Evolutionary conservation across 345 rosid species (phyloP), one percentile per base, ranked within the genome.

Genomic region (Camelina sativa): DNA sequence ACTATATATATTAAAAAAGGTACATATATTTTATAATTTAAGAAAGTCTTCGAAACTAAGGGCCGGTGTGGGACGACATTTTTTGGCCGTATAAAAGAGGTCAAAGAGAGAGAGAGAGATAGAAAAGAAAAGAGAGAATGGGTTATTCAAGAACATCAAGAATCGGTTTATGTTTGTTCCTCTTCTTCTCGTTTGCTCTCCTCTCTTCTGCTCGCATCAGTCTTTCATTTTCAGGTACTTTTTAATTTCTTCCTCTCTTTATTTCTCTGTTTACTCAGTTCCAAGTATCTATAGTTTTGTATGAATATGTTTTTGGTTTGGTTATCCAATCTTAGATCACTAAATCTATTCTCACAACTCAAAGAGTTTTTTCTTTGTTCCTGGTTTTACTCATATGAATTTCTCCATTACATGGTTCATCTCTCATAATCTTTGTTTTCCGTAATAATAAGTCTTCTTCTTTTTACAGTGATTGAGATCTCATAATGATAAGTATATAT

Each of bases 161-260:
- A 16, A 9, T 77, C 0, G 68, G 81, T 44, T 15, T 85, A 22
- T 82, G 71, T 56, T 50, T 86, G 51, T 58, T 83, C n/a, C 17
- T 73, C 64, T 16, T 65, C 62, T 16, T 76, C 47, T 43, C 76
- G 16, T 51, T 80, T 70, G 82, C 81, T 55, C 3, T 79, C 0
- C 6, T 65, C n/a, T 79, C 85, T 60, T 80, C 86, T 13, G 81
- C 86, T 71, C 82, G 90, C 7, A 57, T 35, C 80, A 65, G 35
- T 43, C 28, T 71, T 69, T 60, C 84, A 19, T 56, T 68, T 73
- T 65, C 86, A 57, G 89, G 88, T 88, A 64, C 25, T 59, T 35
- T 41, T 5, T 28, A 28, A 28, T 28, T 16, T 67, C 37, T 56
- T 37, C 64, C 5, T 57, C 62, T 16, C 62, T 16, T 20, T 4